Conservation (phyloP, 805 yeast species). For the Candida ascalaphidarum region DNA sequence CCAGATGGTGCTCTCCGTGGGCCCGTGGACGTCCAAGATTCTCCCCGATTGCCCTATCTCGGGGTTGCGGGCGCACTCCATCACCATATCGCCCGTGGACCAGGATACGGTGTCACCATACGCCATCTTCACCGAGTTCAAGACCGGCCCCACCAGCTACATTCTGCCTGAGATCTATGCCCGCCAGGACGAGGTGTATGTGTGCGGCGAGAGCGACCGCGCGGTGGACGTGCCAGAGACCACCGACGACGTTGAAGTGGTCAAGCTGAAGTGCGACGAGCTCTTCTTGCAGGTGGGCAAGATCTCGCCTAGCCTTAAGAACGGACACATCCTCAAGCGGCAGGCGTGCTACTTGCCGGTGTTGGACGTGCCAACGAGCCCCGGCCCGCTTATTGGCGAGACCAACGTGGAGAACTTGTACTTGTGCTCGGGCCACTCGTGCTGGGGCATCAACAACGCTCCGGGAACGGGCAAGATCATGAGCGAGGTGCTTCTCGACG, state of each 20-base stretch:
- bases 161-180: slow-evolving; percentile 94
- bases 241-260: slow-evolving; percentile 87
- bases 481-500: slow-evolving; percentile 83
- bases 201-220: slow-evolving; percentile 96
- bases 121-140: slow-evolving; percentile 89
- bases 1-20: slow-evolving; percentile 77
- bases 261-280: slow-evolving; percentile 80
- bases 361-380: slow-evolving; percentile 80
- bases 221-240: slow-evolving; percentile 88
- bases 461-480: slow-evolving; percentile 94
- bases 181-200: slow-evolving; percentile 89
- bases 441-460: slow-evolving; percentile 98
- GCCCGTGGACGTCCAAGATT: slow-evolving; percentile 94
- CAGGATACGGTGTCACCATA: slow-evolving; percentile 74
- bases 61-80: slow-evolving; percentile 91
- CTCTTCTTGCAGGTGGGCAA: slow-evolving; percentile 74
- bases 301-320: slow-evolving; percentile 57
- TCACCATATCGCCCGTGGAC: slow-evolving; percentile 75
- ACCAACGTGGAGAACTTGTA: slow-evolving; percentile 76
- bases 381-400: slow-evolving; percentile 92
- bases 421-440: slow-evolving; percentile 89
- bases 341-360: slow-evolving; percentile 97
- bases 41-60: slow-evolving; percentile 91
- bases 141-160: slow-evolving; percentile 55
- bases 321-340: slow-evolving; percentile 68